Conservation (phyloP, 495 filamentous ascomycete genomes). For the Trichocladium antarcticum region DNA sequence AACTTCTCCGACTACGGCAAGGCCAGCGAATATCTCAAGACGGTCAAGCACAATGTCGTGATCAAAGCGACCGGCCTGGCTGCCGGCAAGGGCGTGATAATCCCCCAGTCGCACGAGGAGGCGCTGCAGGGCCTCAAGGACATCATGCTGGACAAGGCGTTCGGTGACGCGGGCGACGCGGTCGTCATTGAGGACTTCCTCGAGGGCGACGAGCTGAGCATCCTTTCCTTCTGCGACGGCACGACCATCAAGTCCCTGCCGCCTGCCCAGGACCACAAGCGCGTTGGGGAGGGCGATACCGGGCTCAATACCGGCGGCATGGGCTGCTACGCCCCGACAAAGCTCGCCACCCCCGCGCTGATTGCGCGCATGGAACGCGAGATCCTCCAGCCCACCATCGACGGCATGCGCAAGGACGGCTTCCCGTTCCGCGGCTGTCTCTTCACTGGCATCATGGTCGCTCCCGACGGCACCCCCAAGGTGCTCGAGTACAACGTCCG, state of each 20-base stretch:
- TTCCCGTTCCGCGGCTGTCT: conserved; percentile 74
- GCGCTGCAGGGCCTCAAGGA: conserved; percentile 69
- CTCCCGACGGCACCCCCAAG: conserved; percentile 64
- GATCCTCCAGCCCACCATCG: conserved; percentile 79
- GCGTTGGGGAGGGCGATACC: conserved; percentile 78
- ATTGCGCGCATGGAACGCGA: conserved; percentile 68
- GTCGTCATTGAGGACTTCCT: conserved; percentile 96
- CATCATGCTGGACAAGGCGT: conserved; percentile 83
- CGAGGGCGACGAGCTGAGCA: conserved; percentile 82
- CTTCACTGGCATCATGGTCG: conserved; percentile 96
- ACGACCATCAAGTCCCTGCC: conserved; percentile 76
- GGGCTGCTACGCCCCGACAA: conserved; percentile 92
- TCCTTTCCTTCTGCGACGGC: conserved; percentile 85
- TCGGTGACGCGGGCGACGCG: conserved; percentile 78
- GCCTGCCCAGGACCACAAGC: conserved; percentile 93
- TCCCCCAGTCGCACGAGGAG: conserved; percentile 69
- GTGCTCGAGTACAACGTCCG: conserved; percentile 94
- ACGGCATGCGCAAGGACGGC: conserved; percentile 74
- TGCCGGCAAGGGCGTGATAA: conserved; percentile 85
- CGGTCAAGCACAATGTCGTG: conserved; percentile 62
- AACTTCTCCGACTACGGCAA: conserved; percentile 77
- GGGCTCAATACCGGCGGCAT: conserved; percentile 96
- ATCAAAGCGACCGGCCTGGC: conserved; percentile 84
- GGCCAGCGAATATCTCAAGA: conserved; percentile 66
- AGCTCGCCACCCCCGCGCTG: conserved; percentile 62